Base-by-base conservation (phyloP, 169 alveolate species). In the Plasmodium coatneyi region DNA sequence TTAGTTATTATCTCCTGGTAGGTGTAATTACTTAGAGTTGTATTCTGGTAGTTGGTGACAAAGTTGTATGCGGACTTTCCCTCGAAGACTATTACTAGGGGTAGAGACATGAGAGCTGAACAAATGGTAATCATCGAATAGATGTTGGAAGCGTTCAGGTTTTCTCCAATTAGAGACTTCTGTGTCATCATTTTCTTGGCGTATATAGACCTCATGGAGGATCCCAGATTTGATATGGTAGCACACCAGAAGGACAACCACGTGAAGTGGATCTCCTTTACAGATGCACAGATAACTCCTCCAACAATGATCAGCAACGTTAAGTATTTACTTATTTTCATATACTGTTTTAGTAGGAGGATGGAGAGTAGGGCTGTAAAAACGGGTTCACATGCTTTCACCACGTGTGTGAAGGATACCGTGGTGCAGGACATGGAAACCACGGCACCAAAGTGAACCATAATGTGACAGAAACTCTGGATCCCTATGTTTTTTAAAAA, bases 351-450 rank as follows among this genome's bases (percentile, higher is more conserved):
- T 71, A 97, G 86, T 34, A 96, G 14, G 34, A 95, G 19, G 19
- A 92, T 95, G 4, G 98, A 94, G 22, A 97, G 93, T 32, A 96
- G 41, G 12, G 98, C 98, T 14, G 98, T 96, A 49, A 95, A 54
- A 43, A 96, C 98, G 0, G 98, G 98, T 82, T 97, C 98, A 3
- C 96, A 95, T 39, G 98, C 97, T 83, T 97, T 97, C 56, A 97
- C 92, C 22, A 96, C 97, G 89, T 97, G 98, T 10, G 98, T 96
- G 84, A 96, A 96, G 12, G 98, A 96, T 22, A 96, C 98, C 3
- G 98, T 97, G 4, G 98, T 98, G 1, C 93, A 34, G 19, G 96
- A 96, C 97, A 97, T 96, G 19, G 98, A 90, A 30, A 96, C 93
- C 19, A 97, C 98, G 0, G 98, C 98, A 3, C 98, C 98, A 34